phyloP scores from a whole-genome alignment of 2,329 filamentous ascomycete species.

The Talaromyces sp. region DNA sequence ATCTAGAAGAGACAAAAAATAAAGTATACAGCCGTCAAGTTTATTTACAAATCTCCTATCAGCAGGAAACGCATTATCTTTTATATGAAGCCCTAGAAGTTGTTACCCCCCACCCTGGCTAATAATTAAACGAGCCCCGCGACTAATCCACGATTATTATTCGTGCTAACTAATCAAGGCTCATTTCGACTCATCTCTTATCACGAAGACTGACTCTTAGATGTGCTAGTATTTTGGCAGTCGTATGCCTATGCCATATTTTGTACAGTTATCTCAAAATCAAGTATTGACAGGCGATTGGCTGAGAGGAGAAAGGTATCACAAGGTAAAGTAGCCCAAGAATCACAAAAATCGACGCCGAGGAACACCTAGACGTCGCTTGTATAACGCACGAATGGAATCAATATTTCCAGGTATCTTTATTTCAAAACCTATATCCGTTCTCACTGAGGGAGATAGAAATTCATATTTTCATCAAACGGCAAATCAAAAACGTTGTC shows the following conservation, averaged over 20 bases:
- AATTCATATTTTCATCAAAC: conserved; percentile 19
- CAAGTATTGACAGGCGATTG: background rate
- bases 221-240: background rate
- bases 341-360: background rate
- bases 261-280: background rate
- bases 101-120: background rate
- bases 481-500: conserved; percentile 32
- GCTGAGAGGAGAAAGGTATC: background rate
- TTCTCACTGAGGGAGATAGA: conserved; percentile 13
- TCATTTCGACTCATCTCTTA: conserved; percentile 8
- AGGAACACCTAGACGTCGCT: background rate
- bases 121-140: background rate
- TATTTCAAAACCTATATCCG: background rate
- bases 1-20: background rate
- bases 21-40: background rate
- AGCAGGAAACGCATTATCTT: background rate
- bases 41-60: background rate
- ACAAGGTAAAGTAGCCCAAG: background rate
- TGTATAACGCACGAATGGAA: background rate
- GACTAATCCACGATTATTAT: background rate
- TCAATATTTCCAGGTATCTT: background rate
- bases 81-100: background rate
- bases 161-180: background rate
- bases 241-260: background rate
- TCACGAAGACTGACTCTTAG: background rate